These are phyloP conservation scores for Aspergillus funiculosus DNA, from an alignment of 495 filamentous ascomycete species.

Conservation along the genomic window DNA sequence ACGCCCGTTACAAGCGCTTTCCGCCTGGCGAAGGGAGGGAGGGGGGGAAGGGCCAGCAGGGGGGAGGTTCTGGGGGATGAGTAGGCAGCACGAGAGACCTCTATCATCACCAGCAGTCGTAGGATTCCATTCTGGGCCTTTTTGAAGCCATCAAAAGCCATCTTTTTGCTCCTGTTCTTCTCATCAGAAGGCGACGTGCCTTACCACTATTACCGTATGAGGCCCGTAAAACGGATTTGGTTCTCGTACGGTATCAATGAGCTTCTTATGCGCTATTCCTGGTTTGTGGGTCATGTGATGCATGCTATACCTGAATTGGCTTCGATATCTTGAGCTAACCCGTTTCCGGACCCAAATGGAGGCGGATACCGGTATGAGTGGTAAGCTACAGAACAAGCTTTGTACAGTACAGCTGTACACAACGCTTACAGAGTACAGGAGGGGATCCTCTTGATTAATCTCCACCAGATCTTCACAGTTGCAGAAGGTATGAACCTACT, in stretches of 20 bases:
- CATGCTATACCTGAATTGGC: background rate
- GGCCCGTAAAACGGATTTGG: slow-evolving; percentile 5
- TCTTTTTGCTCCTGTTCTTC: slow-evolving; percentile 8
- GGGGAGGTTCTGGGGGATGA: background rate
- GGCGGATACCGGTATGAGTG: background rate
- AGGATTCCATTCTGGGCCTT: slow-evolving; percentile 2
- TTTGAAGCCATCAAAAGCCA: slow-evolving; percentile 17
- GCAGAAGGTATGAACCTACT: too few relatives aligned
- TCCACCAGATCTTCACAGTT: too few relatives aligned
- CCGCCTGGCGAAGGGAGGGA: slow-evolving; percentile 10
- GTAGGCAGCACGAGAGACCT: slow-evolving; percentile 8
- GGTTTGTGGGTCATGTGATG: slow-evolving; percentile 6
- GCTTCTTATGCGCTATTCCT: slow-evolving; percentile 4
- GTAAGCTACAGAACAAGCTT: background rate
- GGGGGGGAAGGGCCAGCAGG: slow-evolving; percentile 3
- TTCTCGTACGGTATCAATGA: slow-evolving; percentile 5
- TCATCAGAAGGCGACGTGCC: slow-evolving; percentile 9
- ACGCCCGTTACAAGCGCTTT: slow-evolving; percentile 20
- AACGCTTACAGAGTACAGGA: background rate
- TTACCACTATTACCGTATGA: slow-evolving; percentile 17
- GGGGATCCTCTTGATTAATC: too few relatives aligned
- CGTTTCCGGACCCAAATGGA: background rate
- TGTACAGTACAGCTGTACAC: background rate
- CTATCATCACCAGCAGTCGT: background rate
- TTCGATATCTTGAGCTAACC: background rate